phyloP scores from a whole-genome alignment of 2,329 filamentous ascomycete genomes.

The Calycina herbarum region DNA sequence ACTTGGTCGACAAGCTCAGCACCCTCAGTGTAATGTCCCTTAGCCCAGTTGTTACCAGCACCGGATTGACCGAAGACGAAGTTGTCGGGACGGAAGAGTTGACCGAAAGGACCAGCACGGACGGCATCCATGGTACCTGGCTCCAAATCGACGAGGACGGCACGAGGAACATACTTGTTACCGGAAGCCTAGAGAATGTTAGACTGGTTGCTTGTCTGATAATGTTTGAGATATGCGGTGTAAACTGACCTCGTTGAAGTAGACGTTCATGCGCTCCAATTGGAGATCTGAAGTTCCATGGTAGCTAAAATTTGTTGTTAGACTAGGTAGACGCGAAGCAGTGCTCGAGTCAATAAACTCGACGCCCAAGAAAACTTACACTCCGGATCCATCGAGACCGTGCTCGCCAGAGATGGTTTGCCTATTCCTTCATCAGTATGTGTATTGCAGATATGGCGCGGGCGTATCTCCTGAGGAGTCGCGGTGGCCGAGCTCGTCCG shows the following conservation, averaged over 20 bases:
- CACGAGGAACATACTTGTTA: slow-evolving; percentile 99
- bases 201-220: slow-evolving; percentile 24
- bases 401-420: slow-evolving; percentile 87
- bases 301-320: slow-evolving; percentile 61
- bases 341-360: not conserved
- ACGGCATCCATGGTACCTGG: slow-evolving; percentile 99
- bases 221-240: not conserved
- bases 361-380: slow-evolving; percentile 60
- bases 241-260: slow-evolving; percentile 82
- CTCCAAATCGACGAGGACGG: slow-evolving; percentile 98
- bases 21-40: slow-evolving; percentile 99
- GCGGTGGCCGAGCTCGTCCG: slow-evolving; percentile 19
- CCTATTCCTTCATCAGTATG: slow-evolving; percentile 51
- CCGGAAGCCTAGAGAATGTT: slow-evolving; percentile 69
- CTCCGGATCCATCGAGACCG: slow-evolving; percentile 94
- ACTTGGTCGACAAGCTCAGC: slow-evolving; percentile 98
- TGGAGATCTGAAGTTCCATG: slow-evolving; percentile 98
- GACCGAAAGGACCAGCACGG: slow-evolving; percentile 94
- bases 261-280: slow-evolving; percentile 99
- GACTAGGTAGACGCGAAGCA: slow-evolving; percentile 22
- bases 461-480: slow-evolving; percentile 35
- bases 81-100: slow-evolving; percentile 99
- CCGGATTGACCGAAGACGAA: slow-evolving; percentile 99
- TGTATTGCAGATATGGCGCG: not conserved
- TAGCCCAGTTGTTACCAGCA: slow-evolving; percentile 99